Conservation (phyloP, 73 alveolate species). For the Symbiodinium natans region DNA sequence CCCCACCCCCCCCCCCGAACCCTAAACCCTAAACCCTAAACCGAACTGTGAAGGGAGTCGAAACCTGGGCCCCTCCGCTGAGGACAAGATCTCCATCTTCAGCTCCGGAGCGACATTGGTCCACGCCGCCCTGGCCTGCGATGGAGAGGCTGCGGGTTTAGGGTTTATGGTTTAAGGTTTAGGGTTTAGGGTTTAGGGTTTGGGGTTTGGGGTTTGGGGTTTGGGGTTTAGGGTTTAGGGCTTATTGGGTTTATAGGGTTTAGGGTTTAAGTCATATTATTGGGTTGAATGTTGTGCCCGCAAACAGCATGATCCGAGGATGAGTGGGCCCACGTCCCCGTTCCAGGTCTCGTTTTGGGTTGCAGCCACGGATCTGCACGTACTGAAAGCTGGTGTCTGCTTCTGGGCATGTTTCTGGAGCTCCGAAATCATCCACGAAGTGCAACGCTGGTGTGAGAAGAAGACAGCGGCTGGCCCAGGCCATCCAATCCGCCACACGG, state of each 20-base stretch:
- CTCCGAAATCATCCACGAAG: constrained; percentile 19
- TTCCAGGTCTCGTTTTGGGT: too few relatives aligned
- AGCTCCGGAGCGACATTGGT: not conserved
- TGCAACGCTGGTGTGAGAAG: not conserved
- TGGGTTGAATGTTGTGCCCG: too few relatives aligned
- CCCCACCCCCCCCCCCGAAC: too few relatives aligned
- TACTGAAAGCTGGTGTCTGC: not conserved
- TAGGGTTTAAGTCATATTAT: too few relatives aligned
- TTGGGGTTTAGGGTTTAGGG: not conserved
- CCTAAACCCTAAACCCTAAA: too few relatives aligned
- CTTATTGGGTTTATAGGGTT: too few relatives aligned
- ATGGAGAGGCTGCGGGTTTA: not conserved
- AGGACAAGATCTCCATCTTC: not conserved
- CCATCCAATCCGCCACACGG: not conserved
- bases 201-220: not conserved
- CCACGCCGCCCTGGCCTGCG: not conserved
- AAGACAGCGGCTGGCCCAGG: not conserved
- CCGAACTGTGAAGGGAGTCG: too few relatives aligned
- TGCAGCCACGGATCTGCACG: not conserved
- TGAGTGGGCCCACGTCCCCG: too few relatives aligned
- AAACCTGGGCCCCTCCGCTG: not conserved
- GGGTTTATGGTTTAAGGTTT: not conserved
- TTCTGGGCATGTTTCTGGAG: not conserved
- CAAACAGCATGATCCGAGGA: too few relatives aligned
- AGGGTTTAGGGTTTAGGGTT: not conserved